Evolutionary conservation across 1,139 yeast species (phyloP).

Genomic region (Geotrichum histeridarum): DNA sequence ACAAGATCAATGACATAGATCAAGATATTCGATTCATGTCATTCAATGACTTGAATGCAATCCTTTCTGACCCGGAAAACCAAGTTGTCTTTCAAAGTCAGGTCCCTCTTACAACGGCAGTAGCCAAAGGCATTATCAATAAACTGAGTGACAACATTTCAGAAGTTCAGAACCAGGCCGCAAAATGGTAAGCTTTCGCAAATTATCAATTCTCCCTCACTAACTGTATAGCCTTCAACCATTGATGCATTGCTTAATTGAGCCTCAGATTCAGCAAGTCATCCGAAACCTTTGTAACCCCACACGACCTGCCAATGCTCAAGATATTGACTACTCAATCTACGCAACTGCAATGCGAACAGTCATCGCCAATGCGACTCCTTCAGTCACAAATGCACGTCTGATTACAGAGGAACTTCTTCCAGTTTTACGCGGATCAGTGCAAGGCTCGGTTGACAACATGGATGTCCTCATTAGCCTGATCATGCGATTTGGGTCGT

Average conservation of each 20-base stretch:
- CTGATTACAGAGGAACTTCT: constrained; percentile 36
- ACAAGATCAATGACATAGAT: constrained; percentile 45
- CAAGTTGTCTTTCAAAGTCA: constrained; percentile 24
- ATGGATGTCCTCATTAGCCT: constrained; percentile 62
- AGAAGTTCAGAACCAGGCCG: constrained; percentile 77
- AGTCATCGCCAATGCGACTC: constrained; percentile 44
- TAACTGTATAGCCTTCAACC: constrained; percentile 17
- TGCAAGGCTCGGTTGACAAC: constrained; percentile 47
- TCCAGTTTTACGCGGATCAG: constrained; percentile 34
- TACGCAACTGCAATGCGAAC: constrained; percentile 68
- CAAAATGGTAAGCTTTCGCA: constrained; percentile 44
- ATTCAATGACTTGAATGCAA: constrained; percentile 62
- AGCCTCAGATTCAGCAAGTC: constrained; percentile 5
- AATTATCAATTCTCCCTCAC: not conserved
- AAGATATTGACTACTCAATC: constrained; percentile 46
- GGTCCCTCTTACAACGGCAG: constrained; percentile 34
- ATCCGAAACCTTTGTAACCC: constrained; percentile 8
- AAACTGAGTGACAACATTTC: constrained; percentile 60
- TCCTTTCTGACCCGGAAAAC: constrained; percentile 36
- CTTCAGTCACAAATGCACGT: constrained; percentile 33
- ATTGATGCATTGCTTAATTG: constrained; percentile 12
- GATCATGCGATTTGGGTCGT: constrained; percentile 50
- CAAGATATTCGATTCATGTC: constrained; percentile 88
- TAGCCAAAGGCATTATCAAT: constrained; percentile 42
- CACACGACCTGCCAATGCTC: constrained; percentile 35